phyloP scores from a whole-genome alignment of 2,329 filamentous ascomycete species.

The Sporothrix dimorphospora region DNA sequence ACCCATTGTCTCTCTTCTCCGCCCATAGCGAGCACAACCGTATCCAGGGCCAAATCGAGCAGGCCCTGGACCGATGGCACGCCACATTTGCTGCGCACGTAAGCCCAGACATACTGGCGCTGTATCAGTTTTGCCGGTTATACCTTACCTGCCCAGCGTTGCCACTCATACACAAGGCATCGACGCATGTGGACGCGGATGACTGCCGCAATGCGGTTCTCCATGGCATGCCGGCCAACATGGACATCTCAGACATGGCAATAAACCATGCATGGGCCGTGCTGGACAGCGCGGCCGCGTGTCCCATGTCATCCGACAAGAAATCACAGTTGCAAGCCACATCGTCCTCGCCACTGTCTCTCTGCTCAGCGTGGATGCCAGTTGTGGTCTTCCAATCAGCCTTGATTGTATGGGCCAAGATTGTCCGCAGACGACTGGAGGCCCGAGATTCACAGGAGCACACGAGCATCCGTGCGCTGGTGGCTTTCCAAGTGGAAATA shows the following conservation, averaged over 20 bases:
- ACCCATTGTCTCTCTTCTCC: neutral
- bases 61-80: neutral
- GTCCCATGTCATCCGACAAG: neutral
- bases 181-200: neutral
- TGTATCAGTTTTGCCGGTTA: neutral
- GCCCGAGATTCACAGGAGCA: neutral
- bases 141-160: neutral
- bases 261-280: neutral
- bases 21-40: neutral
- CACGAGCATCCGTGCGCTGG: neutral
- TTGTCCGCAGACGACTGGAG: neutral
- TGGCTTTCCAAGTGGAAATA: neutral
- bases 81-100: neutral
- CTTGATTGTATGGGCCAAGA: neutral
- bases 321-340: neutral
- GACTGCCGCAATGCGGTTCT: neutral
- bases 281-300: neutral
- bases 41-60: neutral
- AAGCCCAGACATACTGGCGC: neutral
- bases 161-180: neutral
- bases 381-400: neutral
- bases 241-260: neutral
- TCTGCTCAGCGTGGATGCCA: neutral
- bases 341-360: neutral
- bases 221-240: neutral